These are phyloP conservation scores for Xerocomus nothofagi DNA, from an alignment of 1,284 basidiomycete species.

Conservation along the genomic window DNA sequence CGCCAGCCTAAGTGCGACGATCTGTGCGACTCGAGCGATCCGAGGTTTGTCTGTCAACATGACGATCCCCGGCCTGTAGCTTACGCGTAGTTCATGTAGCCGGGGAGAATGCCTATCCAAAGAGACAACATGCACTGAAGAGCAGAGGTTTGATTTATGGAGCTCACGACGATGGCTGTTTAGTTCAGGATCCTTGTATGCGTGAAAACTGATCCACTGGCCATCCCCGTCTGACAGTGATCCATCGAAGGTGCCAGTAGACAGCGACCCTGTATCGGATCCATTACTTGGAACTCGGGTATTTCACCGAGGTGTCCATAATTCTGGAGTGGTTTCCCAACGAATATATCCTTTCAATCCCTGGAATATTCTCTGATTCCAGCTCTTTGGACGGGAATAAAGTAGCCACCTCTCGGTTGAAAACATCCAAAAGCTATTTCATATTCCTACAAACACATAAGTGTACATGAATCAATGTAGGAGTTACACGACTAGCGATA, in stretches of 20 bases:
- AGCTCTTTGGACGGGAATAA: background rate
- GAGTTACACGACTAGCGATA: background rate
- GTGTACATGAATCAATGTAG: background rate
- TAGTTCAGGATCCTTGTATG: background rate
- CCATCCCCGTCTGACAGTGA: background rate
- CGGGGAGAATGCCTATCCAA: conserved; percentile 37
- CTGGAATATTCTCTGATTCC: background rate
- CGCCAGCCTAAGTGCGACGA: background rate
- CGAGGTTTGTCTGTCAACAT: conserved; percentile 39
- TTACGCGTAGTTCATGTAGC: conserved; percentile 38
- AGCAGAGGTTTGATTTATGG: background rate
- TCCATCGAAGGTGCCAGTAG: background rate
- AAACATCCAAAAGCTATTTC: background rate
- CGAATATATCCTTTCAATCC: too few relatives aligned
- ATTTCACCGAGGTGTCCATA: too few relatives aligned
- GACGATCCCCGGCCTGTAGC: conserved; percentile 20
- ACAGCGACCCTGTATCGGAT: background rate
- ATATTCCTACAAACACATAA: background rate
- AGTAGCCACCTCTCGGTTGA: background rate
- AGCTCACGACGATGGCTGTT: background rate
- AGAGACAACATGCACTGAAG: conserved; percentile 13
- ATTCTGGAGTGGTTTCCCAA: too few relatives aligned
- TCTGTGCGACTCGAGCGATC: conserved; percentile 11
- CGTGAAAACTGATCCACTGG: background rate
- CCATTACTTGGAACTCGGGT: too few relatives aligned